Evolutionary conservation across 805 yeast species (phyloP).

Genomic region (Ogataea pilisensis): DNA sequence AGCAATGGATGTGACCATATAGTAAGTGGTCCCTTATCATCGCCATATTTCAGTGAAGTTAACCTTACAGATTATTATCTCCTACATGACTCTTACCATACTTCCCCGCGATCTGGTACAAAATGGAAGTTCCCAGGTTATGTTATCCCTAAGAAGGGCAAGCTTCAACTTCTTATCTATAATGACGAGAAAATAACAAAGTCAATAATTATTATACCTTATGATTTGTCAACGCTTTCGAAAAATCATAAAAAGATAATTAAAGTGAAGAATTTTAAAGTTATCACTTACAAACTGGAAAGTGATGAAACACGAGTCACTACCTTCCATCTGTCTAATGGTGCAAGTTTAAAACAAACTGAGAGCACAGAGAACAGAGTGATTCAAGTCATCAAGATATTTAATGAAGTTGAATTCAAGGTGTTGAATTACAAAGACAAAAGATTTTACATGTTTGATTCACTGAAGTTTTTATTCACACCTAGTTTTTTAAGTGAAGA

Average conservation of each 20-base stretch:
- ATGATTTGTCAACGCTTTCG: slow-evolving; percentile 20
- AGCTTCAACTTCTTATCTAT: slow-evolving; percentile 28
- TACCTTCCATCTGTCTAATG: too few relatives aligned
- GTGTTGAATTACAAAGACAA: slow-evolving; percentile 25
- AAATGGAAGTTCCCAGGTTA: slow-evolving; percentile 29
- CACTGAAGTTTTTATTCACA: slow-evolving; percentile 28
- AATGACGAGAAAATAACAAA: slow-evolving; percentile 28
- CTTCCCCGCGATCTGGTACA: neutral
- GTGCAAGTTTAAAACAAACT: too few relatives aligned
- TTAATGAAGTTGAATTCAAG: slow-evolving; percentile 26
- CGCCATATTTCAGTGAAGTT: slow-evolving; percentile 32
- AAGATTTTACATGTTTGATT: slow-evolving; percentile 26
- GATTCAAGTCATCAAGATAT: slow-evolving; percentile 15
- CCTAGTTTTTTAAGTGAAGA: slow-evolving; percentile 18
- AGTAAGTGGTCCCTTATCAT: neutral
- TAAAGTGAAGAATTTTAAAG: slow-evolving; percentile 21
- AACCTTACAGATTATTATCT: slow-evolving; percentile 26
- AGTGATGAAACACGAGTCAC: slow-evolving; percentile 1
- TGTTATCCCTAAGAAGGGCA: slow-evolving; percentile 24
- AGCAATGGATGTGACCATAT: neutral
- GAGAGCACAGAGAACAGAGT: neutral
- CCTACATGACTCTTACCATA: slow-evolving; percentile 10
- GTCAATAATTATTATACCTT: slow-evolving; percentile 24
- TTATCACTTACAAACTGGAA: slow-evolving; percentile 19
- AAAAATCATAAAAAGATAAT: slow-evolving; percentile 26